Percentiles rank a stretch among this genome's conserved stretches.
These are phyloP conservation scores for Fistulinella prunicolor DNA, from an alignment of 768 basidiomycete genomes.

Conservation along the genomic window DNA sequence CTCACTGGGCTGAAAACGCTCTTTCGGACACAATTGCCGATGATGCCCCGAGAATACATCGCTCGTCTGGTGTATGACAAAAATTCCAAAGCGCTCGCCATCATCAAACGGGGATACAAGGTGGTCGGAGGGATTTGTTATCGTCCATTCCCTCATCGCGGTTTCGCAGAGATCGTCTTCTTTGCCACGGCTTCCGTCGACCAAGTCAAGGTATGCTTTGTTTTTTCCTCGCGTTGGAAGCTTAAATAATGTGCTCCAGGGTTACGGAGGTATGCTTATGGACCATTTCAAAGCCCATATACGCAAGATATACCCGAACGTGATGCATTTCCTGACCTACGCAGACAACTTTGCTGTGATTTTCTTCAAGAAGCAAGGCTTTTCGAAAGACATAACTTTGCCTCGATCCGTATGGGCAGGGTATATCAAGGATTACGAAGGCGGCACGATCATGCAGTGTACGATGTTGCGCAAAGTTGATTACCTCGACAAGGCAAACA, in stretches of 20 bases:
- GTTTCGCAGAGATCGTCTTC: constrained; percentile 98
- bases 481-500: constrained; percentile 77
- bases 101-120: constrained; percentile 91
- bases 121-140: constrained; percentile 98
- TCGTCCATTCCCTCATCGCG: constrained; percentile 90
- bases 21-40: constrained; percentile 95
- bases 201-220: constrained; percentile 82
- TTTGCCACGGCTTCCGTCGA: constrained; percentile 96
- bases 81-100: constrained; percentile 91
- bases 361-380: constrained; percentile 99
- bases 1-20: constrained; percentile 95
- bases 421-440: constrained; percentile 99
- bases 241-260: constrained; percentile 45
- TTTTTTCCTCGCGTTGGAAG: neutral
- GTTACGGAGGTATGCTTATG: constrained; percentile 98
- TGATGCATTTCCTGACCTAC: constrained; percentile 96
- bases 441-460: constrained; percentile 99
- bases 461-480: constrained; percentile 91
- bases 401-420: constrained; percentile 92
- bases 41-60: constrained; percentile 99
- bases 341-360: constrained; percentile 99
- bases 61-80: constrained; percentile 90
- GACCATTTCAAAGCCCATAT: constrained; percentile 97
- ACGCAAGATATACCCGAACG: constrained; percentile 72
- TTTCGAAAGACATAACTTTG: constrained; percentile 95